Evolutionary conservation across 345 rosid species (phyloP).

Genomic region (Citrus glauca): DNA sequence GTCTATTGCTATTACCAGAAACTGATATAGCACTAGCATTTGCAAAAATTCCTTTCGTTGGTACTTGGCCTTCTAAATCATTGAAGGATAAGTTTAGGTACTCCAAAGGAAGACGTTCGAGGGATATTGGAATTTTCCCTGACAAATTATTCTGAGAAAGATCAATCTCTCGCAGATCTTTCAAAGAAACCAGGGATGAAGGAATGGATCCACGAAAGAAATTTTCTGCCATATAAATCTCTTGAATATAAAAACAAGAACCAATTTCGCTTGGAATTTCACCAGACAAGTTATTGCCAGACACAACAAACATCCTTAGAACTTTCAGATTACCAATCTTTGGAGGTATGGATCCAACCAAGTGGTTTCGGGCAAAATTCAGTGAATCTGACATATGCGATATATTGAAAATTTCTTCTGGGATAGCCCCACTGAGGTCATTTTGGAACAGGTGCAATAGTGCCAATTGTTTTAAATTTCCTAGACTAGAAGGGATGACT

Average conservation of each 20-base stretch:
- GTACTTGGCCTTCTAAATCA: background rate
- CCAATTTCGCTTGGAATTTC: background rate
- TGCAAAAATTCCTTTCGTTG: background rate
- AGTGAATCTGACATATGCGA: background rate
- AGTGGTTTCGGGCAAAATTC: background rate
- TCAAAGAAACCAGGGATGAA: background rate
- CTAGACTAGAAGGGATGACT: constrained; percentile 15
- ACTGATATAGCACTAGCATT: background rate
- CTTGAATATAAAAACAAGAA: background rate
- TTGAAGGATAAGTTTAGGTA: background rate
- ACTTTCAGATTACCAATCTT: background rate
- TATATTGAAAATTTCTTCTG: background rate
- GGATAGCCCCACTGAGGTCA: constrained; percentile 12
- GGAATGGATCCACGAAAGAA: background rate
- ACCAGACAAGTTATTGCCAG: background rate
- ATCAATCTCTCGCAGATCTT: background rate
- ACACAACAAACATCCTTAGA: background rate
- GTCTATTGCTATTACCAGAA: background rate
- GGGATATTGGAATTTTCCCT: background rate
- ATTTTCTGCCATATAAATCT: background rate
- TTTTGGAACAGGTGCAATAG: background rate
- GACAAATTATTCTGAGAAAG: background rate
- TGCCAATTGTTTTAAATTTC: background rate
- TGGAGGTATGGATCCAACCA: background rate
- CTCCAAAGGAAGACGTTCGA: background rate